These are phyloP conservation scores for Aeschynomene evenia DNA, from an alignment of 306 rosid genomes.

Conservation along the genomic window DNA sequence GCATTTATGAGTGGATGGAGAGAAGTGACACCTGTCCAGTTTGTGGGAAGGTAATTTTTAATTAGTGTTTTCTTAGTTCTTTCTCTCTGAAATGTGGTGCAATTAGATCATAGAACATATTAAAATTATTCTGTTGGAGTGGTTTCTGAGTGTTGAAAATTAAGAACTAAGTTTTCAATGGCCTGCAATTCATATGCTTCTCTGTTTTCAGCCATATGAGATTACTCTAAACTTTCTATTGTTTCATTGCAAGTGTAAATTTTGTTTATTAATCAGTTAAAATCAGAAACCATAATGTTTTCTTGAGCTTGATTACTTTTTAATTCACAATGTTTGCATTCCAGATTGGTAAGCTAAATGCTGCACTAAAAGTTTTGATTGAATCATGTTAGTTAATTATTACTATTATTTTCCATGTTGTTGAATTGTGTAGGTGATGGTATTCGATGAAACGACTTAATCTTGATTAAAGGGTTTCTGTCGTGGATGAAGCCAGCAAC, in stretches of 20 bases:
- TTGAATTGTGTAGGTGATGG: conserved; percentile 62
- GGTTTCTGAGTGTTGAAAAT: not conserved
- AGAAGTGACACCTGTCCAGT: conserved; percentile 99
- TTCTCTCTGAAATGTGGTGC: conserved; percentile 9
- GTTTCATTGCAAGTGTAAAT: not conserved
- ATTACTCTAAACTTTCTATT: not conserved
- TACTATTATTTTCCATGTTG: not conserved
- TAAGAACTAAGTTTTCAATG: not conserved
- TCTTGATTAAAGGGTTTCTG: conserved; percentile 34
- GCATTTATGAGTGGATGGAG: conserved; percentile 99
- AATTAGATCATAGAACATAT: not conserved
- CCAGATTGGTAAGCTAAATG: not conserved
- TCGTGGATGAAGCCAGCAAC: conserved; percentile 60
- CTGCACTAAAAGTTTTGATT: not conserved
- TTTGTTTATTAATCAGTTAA: too few relatives aligned
- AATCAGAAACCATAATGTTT: too few relatives aligned
- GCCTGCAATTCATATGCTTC: not conserved
- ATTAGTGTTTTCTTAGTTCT: conserved; percentile 13
- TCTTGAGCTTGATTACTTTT: conserved; percentile 13
- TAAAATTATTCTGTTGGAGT: not conserved
- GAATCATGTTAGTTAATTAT: not conserved
- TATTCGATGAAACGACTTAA: conserved; percentile 82
- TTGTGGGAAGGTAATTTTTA: conserved; percentile 88
- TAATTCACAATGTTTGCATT: not conserved
- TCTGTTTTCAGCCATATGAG: not conserved